Evolutionary conservation across 2,329 filamentous ascomycete genomes (phyloP), one percentile per base, ranked within the genome.

Genomic region (Biscogniauxia mediterranea): DNA sequence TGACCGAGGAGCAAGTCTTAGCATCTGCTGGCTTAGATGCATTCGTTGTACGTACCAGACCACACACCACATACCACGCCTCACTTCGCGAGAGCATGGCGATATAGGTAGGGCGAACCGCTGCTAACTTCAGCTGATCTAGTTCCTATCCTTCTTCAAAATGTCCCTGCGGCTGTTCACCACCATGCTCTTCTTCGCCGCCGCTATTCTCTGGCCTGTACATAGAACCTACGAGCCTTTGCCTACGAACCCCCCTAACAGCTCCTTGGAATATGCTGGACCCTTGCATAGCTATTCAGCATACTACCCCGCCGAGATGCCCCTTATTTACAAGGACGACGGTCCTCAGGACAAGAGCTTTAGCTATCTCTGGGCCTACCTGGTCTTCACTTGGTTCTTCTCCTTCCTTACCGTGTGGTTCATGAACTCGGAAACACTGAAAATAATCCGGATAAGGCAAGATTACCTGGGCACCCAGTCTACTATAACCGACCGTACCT

Each of bases 351-450:
- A 73, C 38, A 70, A 68, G 61, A 68, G 57, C 23, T 64, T 60
- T 61, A 68, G 77, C 50, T 97, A 93, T 69, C 79, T 97, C 1
- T 97, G 94, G 93, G 91, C 94, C 70, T 97, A 98, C 71, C 85
- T 97, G 15, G 81, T 91, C n/a, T 99, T 99, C 70, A 91, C 93
- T 1, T 99, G 97, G 78, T 83, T 98, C 56, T 99, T 98, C 75
- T 94, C 90, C 5, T 86, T 81, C 1, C 78, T 98, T 51, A 90
- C 91, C 0, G 80, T 97, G 13, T 96, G 93, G 73, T 85, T 94
- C 68, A 87, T 98, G 69, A 87, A 94, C 61, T 84, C 84, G 51
- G 89, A 97, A 76, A 98, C 95, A 0, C 86, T 89, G 67, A 89
- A 88, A 61, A 89, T 99, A 57, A 96, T 98, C 66, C 85, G 89